These are phyloP conservation scores for Salix dunnii DNA, from an alignment of 345 rosid species.

Conservation along the genomic window DNA sequence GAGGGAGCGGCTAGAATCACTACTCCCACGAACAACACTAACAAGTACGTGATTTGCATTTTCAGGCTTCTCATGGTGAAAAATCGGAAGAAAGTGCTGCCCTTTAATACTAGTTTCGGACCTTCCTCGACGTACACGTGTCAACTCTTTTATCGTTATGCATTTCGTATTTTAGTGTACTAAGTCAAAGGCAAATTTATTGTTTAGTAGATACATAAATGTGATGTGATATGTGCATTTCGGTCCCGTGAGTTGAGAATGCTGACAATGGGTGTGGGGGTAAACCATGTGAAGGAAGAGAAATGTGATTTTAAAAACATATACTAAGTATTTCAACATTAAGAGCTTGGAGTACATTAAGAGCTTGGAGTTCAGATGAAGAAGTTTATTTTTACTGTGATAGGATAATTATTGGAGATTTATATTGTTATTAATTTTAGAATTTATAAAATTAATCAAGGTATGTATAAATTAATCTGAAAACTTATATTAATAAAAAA, in stretches of 20 bases:
- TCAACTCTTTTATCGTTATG: not conserved
- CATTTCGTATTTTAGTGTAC: not conserved
- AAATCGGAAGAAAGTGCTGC: not conserved
- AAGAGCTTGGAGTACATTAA: too few species aligned
- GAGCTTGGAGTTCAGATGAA: too few species aligned
- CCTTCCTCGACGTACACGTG: not conserved
- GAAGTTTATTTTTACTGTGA: too few species aligned
- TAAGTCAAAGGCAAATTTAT: not conserved
- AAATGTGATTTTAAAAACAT: too few species aligned
- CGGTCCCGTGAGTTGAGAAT: not conserved
- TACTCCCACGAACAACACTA: constrained; percentile 23
- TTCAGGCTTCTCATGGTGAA: not conserved
- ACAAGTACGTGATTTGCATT: constrained; percentile 19
- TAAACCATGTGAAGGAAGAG: too few species aligned
- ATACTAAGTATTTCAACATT: too few species aligned
- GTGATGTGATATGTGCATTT: not conserved
- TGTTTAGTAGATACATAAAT: not conserved
- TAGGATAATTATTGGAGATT: too few species aligned
- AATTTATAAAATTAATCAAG: too few species aligned
- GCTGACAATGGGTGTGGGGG: not conserved
- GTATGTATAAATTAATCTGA: too few species aligned
- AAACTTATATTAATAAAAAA: too few species aligned
- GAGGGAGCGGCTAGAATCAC: constrained; percentile 25
- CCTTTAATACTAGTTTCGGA: constrained; percentile 15
- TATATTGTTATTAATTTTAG: too few species aligned